Evolutionary conservation across 2,329 filamentous ascomycete species (phyloP).

Genomic region (Macrophomina pseudophaseolina): DNA sequence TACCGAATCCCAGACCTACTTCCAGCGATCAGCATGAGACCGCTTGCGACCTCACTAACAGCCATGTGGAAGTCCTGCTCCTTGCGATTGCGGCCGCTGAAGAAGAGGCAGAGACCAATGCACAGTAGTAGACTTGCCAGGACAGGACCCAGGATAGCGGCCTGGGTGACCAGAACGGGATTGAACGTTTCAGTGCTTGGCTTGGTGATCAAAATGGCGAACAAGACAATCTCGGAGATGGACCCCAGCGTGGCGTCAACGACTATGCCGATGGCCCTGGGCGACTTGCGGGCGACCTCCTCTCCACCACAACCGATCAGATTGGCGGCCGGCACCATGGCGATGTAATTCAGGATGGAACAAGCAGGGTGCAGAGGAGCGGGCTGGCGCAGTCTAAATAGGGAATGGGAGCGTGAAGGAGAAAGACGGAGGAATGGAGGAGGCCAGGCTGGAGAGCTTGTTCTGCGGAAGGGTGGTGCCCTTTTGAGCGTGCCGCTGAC

Average conservation of each 20-base stretch:
- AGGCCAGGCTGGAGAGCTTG: too few relatives aligned
- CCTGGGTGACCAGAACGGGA: constrained; percentile 72
- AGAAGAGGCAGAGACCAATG: constrained; percentile 79
- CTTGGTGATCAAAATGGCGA: constrained; percentile 71
- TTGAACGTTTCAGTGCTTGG: constrained; percentile 38
- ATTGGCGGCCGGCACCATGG: constrained; percentile 79
- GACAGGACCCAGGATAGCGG: constrained; percentile 82
- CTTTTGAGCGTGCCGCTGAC: too few relatives aligned
- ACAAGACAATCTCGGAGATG: constrained; percentile 80
- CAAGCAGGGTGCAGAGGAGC: constrained; percentile 1
- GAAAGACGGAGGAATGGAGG: too few relatives aligned
- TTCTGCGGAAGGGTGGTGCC: too few relatives aligned
- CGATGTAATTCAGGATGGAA: constrained; percentile 74
- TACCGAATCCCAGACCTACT: constrained; percentile 55
- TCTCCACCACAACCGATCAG: constrained; percentile 75
- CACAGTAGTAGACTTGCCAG: constrained; percentile 82
- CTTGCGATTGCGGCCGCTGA: constrained; percentile 71
- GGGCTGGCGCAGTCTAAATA: constrained; percentile 6
- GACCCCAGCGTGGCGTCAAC: constrained; percentile 68
- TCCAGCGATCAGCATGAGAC: constrained; percentile 76
- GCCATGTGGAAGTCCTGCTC: constrained; percentile 75
- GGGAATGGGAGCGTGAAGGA: too few relatives aligned
- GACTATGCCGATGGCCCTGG: constrained; percentile 71
- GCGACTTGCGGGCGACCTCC: constrained; percentile 74
- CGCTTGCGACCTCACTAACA: constrained; percentile 79